Percentiles rank a stretch among this genome's conserved stretches.
Conservation (phyloP, 345 rosid genomes). For the Lepidium sativum region DNA sequence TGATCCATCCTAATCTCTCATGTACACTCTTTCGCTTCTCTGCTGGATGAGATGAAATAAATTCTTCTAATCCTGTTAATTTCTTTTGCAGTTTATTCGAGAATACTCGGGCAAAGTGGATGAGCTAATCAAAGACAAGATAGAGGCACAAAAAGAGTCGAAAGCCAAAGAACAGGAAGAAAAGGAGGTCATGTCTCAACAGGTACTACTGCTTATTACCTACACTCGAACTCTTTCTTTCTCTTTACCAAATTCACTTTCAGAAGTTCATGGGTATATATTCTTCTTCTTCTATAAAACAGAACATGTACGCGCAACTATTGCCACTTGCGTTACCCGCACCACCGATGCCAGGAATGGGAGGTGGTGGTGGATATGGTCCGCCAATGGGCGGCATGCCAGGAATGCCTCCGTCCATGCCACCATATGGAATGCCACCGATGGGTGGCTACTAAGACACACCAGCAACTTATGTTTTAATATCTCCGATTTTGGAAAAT, state of each 20-base stretch:
- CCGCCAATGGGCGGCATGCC: conserved; percentile 43
- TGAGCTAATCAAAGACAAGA: conserved; percentile 68
- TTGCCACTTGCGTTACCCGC: conserved; percentile 87
- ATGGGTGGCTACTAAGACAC: conserved; percentile 47
- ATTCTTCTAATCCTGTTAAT: not conserved
- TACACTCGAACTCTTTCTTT: no score
- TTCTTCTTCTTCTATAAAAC: conserved; percentile 9
- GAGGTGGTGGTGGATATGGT: conserved; percentile 26
- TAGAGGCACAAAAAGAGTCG: conserved; percentile 56
- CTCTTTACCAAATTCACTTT: no score
- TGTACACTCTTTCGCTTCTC: not conserved
- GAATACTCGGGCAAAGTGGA: conserved; percentile 78
- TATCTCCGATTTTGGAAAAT: not conserved
- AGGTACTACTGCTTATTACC: conserved; percentile 42
- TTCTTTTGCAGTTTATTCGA: conserved; percentile 51
- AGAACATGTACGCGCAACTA: conserved; percentile 93
- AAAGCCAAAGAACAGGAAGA: conserved; percentile 71
- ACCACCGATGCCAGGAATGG: conserved; percentile 89
- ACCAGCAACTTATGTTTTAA: not conserved
- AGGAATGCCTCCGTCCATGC: conserved; percentile 43
- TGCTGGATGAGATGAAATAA: not conserved
- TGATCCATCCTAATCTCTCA: conserved; percentile 8
- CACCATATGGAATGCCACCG: conserved; percentile 65
- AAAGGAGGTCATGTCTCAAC: conserved; percentile 73
- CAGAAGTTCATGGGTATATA: not conserved